phyloP scores from a whole-genome alignment of 148 eudicot genomes.

The Camellia sinensis region DNA sequence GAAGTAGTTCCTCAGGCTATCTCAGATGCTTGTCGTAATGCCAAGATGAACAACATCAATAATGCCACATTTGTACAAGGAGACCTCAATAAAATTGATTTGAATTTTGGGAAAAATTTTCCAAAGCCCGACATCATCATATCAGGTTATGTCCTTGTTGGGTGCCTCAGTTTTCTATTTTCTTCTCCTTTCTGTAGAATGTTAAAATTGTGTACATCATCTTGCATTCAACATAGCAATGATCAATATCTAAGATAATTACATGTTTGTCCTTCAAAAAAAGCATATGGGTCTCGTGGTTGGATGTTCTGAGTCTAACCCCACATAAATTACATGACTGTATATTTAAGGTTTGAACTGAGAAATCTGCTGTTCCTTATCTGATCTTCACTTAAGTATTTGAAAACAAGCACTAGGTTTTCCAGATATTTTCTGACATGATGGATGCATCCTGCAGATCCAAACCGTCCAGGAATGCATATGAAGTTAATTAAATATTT shows the following conservation, averaged over 20 bases:
- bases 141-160: slow-evolving; percentile 52
- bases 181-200: not conserved
- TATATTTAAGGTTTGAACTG: not conserved
- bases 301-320: not conserved
- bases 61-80: slow-evolving; percentile 93
- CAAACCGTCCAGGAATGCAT: slow-evolving; percentile 99
- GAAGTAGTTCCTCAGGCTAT: slow-evolving; percentile 95
- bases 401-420: not conserved
- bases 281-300: not conserved
- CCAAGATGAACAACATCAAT: slow-evolving; percentile 63
- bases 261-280: not conserved
- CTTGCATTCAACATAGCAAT: not conserved
- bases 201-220: not conserved
- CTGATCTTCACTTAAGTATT: not conserved
- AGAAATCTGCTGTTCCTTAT: not conserved
- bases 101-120: slow-evolving; percentile 68
- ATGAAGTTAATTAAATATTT: slow-evolving; percentile 82
- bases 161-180: not conserved
- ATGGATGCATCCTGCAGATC: slow-evolving; percentile 52
- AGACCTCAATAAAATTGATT: slow-evolving; percentile 88
- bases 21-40: slow-evolving; percentile 75
- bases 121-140: slow-evolving; percentile 88
- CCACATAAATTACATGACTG: not conserved
- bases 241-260: not conserved
- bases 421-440: slow-evolving; percentile 3